Evolutionary conservation across 176 grass and related monocot species (phyloP).

Genomic region (Carex myosuroides): DNA sequence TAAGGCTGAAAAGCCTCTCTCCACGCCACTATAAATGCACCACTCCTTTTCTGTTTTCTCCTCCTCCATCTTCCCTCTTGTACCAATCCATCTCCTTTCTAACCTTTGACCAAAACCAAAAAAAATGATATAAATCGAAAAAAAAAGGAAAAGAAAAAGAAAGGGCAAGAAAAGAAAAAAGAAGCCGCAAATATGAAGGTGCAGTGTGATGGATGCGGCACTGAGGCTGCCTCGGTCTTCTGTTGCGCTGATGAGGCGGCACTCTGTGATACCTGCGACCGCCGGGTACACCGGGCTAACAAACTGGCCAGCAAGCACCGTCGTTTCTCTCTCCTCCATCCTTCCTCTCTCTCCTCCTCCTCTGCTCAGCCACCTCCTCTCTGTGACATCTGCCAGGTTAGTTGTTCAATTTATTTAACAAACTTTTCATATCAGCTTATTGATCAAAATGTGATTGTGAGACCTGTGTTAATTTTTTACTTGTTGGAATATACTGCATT

Average conservation of each 20-base stretch:
- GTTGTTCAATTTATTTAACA: background rate
- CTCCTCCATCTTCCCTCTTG: background rate
- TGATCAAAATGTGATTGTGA: background rate
- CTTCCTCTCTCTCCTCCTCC: constrained; percentile 3
- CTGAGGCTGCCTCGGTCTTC: constrained; percentile 66
- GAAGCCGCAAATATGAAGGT: constrained; percentile 47
- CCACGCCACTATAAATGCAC: constrained; percentile 29
- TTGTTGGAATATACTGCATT: background rate
- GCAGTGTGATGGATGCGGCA: constrained; percentile 72
- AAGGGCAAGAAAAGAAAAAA: background rate
- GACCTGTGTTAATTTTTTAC: background rate
- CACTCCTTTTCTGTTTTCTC: constrained; percentile 1
- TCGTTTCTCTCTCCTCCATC: constrained; percentile 51
- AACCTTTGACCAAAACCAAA: background rate
- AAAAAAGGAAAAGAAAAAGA: background rate
- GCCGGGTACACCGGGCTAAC: constrained; percentile 58
- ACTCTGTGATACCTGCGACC: constrained; percentile 64
- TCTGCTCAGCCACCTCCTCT: constrained; percentile 28
- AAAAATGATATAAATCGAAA: background rate
- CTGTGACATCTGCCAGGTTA: constrained; percentile 88
- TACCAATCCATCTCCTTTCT: background rate
- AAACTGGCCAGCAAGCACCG: constrained; percentile 71
- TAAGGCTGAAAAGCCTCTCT: constrained; percentile 18
- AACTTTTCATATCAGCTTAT: background rate
- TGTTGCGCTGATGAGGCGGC: constrained; percentile 86